Percentiles rank a stretch among this genome's conserved stretches.
phyloP scores from a whole-genome alignment of 2,329 filamentous ascomycete genomes.

The Talaromyces rugulosus region DNA sequence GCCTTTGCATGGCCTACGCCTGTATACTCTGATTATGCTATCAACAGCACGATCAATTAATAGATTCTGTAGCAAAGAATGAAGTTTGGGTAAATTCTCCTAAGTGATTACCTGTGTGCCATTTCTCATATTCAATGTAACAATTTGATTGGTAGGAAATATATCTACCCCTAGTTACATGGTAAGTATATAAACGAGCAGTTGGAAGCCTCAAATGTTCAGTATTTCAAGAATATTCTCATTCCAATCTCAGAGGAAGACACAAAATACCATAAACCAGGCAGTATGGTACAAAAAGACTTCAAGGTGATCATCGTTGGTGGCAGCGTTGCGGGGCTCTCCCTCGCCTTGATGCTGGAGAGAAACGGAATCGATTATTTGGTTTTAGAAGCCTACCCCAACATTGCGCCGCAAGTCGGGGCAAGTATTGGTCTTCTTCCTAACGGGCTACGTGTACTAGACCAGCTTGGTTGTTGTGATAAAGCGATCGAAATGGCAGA shows the following conservation, averaged over 20 bases:
- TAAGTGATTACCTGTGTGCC: no score
- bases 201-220: neutral
- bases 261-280: no score
- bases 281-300: slow-evolving; percentile 2
- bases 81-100: no score
- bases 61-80: no score
- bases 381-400: slow-evolving; percentile 41
- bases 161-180: neutral
- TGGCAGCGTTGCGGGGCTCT: slow-evolving; percentile 45
- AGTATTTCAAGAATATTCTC: no score
- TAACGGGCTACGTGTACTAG: slow-evolving; percentile 44
- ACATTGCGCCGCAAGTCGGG: slow-evolving; percentile 44
- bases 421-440: slow-evolving; percentile 46
- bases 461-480: slow-evolving; percentile 45
- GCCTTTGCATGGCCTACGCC: no score
- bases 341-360: slow-evolving; percentile 44
- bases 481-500: slow-evolving; percentile 14
- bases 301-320: slow-evolving; percentile 44
- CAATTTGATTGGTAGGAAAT: no score
- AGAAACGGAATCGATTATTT: slow-evolving; percentile 43
- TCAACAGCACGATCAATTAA: neutral
- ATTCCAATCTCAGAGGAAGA: no score
- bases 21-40: neutral
- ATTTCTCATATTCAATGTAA: no score
- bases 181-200: neutral